Base-by-base conservation (phyloP, 1,284 basidiomycete species). In the Moniliophthora roreri region DNA sequence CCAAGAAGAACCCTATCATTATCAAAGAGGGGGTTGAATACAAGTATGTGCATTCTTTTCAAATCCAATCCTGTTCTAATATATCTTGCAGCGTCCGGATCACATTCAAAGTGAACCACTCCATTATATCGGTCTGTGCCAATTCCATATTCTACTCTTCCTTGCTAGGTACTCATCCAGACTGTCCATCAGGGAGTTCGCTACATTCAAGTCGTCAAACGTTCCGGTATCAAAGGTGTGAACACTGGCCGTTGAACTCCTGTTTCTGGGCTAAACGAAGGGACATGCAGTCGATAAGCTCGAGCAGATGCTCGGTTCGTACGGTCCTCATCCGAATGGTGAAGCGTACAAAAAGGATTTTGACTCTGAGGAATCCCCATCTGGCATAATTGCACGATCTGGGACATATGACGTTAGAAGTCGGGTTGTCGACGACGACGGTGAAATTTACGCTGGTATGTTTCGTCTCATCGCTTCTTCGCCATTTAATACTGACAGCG, bases 301-400 rank as follows among this genome's bases (percentile, higher is more conserved):
- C 64, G 92, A 95, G 63, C 82, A 91, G 64, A 95, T 95, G 93
- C 81, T 95, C 34, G 93, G 93, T 24, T 93, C 91, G 2, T 95
- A 91, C 68, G 87, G 89, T 5, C 86, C 88, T 23, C 70, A 77
- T 54, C 77, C 86, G 13, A 68, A 78, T 2, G 82, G 79, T 24
- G 74, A 82, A 44, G 63, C 84, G 6, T 87, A 89, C 63, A 68
- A 61, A 54, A 89, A 87, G 70, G 80, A 86, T 69, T 91, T 92
- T 66, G 84, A 87, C 4, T 73, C 87, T 2, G 90, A 91, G 60
- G 85, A 89, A 62, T 88, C 89, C 20, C 91, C 91, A 3, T 85
- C 84, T 48, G 93, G 93, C n/a, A 74, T 90, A 74, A 54, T 95
- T 35, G 93, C 91, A 44, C 89, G 93, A 50, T 75, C 77, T 34